These are phyloP conservation scores for Colletotrichum tofieldiae DNA, from an alignment of 2,329 filamentous ascomycete species.

Conservation along the genomic window DNA sequence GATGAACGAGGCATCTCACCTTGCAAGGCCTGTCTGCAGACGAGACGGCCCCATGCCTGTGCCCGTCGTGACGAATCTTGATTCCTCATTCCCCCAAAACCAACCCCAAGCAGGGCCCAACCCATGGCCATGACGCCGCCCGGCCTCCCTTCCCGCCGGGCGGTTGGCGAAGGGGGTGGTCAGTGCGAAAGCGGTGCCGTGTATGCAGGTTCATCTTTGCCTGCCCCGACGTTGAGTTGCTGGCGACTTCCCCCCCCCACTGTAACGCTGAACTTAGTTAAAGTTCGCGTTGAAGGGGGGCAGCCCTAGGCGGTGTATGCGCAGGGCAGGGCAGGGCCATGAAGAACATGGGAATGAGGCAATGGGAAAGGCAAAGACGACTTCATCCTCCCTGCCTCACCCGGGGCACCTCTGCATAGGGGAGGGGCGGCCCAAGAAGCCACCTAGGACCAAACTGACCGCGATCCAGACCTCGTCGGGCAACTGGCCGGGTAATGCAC, in stretches of 20 bases:
- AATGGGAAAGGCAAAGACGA: constrained; percentile 39
- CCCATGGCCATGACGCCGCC: constrained; percentile 5
- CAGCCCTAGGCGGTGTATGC: constrained; percentile 14
- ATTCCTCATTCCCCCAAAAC: background rate
- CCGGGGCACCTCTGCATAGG: background rate
- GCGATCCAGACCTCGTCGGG: background rate
- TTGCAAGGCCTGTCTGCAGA: constrained; percentile 1
- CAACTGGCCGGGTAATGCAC: background rate
- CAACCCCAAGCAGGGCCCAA: background rate
- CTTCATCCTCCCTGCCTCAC: constrained; percentile 15
- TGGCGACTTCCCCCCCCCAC: background rate
- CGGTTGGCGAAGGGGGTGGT: constrained; percentile 26
- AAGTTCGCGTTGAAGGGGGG: constrained; percentile 23
- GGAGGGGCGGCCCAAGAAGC: background rate
- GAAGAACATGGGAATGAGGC: constrained; percentile 26
- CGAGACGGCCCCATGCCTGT: background rate
- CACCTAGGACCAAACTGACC: background rate
- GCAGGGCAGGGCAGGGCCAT: constrained; percentile 19
- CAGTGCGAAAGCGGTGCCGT: constrained; percentile 27
- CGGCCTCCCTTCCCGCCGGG: constrained; percentile 23
- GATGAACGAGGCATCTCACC: constrained; percentile 8
- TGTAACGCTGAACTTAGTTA: constrained; percentile 10
- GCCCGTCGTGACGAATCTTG: constrained; percentile 10
- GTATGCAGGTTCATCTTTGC: constrained; percentile 35
- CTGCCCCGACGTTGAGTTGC: constrained; percentile 21